Percentiles rank a stretch among this genome's conserved stretches.
These are phyloP conservation scores for Salix caprea DNA, from an alignment of 345 rosid genomes.

Conservation along the genomic window DNA sequence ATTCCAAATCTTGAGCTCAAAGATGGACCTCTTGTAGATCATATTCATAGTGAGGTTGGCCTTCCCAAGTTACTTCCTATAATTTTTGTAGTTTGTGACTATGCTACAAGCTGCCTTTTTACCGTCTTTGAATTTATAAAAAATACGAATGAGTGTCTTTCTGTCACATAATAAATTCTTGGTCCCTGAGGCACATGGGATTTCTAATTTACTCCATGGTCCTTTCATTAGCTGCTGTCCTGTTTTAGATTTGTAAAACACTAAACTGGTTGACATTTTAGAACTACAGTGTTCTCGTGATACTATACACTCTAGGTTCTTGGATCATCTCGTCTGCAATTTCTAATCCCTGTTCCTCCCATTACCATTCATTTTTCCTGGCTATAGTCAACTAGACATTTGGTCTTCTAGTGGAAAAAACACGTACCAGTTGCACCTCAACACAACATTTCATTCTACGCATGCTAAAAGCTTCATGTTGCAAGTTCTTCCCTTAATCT, in stretches of 20 bases:
- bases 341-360: background rate
- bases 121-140: background rate
- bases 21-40: constrained; percentile 77
- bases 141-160: background rate
- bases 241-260: background rate
- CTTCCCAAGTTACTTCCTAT: constrained; percentile 17
- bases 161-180: background rate
- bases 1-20: constrained; percentile 93
- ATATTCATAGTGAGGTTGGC: constrained; percentile 81
- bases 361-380: background rate
- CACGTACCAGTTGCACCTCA: background rate
- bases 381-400: background rate
- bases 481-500: background rate
- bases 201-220: background rate
- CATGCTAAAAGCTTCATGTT: background rate
- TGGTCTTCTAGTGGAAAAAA: background rate
- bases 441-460: background rate
- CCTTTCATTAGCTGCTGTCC: background rate
- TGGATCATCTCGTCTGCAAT: background rate
- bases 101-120: background rate
- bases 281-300: background rate
- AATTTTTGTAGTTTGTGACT: background rate
- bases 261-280: background rate
- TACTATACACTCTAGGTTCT: background rate
- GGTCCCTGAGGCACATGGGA: background rate